Evolutionary conservation across 768 basidiomycete genomes (phyloP).

Genomic region (Fomitopsis serialis): DNA sequence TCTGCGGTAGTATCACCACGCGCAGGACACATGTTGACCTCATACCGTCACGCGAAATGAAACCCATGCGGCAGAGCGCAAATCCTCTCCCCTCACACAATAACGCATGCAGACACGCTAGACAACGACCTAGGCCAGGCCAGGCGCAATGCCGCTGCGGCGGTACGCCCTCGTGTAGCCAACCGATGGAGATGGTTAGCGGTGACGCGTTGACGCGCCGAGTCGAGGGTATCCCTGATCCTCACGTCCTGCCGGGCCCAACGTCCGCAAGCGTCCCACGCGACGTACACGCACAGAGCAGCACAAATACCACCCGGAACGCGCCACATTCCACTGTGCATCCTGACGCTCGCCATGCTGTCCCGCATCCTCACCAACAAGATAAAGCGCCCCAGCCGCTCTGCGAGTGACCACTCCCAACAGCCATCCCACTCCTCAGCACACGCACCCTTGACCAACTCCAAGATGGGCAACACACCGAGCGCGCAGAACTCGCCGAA

Average conservation of each 20-base stretch:
- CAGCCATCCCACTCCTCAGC: background rate
- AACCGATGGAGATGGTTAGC: background rate
- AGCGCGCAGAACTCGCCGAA: conserved; percentile 2
- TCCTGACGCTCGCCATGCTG: background rate
- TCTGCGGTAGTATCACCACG: too few relatives aligned
- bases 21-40: too few relatives aligned
- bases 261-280: background rate
- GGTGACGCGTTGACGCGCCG: too few relatives aligned
- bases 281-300: background rate
- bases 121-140: too few relatives aligned
- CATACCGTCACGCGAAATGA: too few relatives aligned
- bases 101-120: too few relatives aligned
- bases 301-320: background rate
- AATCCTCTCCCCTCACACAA: too few relatives aligned
- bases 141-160: background rate
- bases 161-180: background rate
- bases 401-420: background rate
- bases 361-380: background rate
- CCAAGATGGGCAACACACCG: conserved; percentile 4
- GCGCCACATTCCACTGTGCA: background rate
- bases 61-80: too few relatives aligned
- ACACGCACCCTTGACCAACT: background rate
- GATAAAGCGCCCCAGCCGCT: background rate
- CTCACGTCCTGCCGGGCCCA: background rate
- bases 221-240: too few relatives aligned